Percentiles rank a stretch among this genome's conserved stretches.
Conservation (phyloP, 1,284 basidiomycete genomes). For the Naganishia sp. region DNA sequence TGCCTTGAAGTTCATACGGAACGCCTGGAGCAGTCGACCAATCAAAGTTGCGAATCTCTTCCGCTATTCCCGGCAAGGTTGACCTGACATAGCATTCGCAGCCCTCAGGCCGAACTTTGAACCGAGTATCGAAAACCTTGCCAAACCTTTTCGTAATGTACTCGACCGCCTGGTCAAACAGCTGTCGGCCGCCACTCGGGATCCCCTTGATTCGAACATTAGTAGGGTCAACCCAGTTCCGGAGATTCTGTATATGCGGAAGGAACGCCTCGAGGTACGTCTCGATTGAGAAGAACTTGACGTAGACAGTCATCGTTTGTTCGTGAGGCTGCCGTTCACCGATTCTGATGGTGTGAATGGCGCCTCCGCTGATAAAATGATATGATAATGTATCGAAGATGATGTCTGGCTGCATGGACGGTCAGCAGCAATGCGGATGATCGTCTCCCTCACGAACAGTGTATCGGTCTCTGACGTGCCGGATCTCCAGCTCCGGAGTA, state of each 20-base stretch:
- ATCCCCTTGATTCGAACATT: conserved; percentile 10
- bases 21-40: conserved; percentile 16
- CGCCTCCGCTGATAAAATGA: conserved; percentile 21
- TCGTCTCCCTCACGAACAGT: not conserved
- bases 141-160: conserved; percentile 1
- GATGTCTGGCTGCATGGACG: conserved; percentile 10
- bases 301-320: conserved; percentile 19
- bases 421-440: not conserved
- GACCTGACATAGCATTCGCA: conserved; percentile 14
- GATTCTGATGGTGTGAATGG: conserved; percentile 16
- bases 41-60: conserved; percentile 15
- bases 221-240: conserved; percentile 10
- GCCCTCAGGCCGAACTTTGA: conserved; percentile 24
- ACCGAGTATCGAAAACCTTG: conserved; percentile 1
- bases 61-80: conserved; percentile 13
- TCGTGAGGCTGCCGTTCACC: conserved; percentile 4
- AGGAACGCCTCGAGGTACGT: conserved; percentile 26
- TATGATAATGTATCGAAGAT: conserved; percentile 14
- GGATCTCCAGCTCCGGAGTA: conserved; percentile 18
- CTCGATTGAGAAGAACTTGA: conserved; percentile 22
- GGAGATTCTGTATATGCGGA: conserved; percentile 10
- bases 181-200: conserved; percentile 9
- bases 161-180: not conserved
- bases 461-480: not conserved
- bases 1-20: conserved; percentile 2